These are phyloP conservation scores for Acer saccharum DNA, from an alignment of 345 rosid species.

Conservation along the genomic window DNA sequence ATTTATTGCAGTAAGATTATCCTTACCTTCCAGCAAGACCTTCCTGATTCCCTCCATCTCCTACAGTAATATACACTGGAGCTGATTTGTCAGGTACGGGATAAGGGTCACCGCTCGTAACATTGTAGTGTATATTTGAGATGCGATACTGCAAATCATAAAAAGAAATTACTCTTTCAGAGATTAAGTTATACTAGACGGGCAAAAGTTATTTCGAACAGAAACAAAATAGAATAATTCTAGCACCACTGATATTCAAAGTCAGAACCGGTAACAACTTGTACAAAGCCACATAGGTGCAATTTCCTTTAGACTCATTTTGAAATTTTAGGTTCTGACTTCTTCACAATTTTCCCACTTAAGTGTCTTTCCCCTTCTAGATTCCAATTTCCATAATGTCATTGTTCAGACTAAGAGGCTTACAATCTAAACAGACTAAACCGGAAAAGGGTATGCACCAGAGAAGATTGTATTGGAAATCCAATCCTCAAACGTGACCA, in stretches of 20 bases:
- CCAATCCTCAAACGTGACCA: too few relatives aligned
- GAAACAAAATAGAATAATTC: not conserved
- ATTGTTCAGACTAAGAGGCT: too few relatives aligned
- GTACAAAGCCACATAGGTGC: too few relatives aligned
- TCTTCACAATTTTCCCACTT: too few relatives aligned
- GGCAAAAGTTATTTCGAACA: not conserved
- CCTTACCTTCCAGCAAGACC: conserved; percentile 56
- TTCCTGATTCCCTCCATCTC: conserved; percentile 82
- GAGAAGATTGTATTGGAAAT: too few relatives aligned
- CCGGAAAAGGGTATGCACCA: too few relatives aligned
- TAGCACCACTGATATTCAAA: not conserved
- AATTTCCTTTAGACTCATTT: too few relatives aligned
- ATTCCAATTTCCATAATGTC: too few relatives aligned
- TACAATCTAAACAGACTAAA: too few relatives aligned
- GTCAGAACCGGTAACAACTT: not conserved
- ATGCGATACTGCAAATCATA: conserved; percentile 41
- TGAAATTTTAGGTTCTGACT: too few relatives aligned
- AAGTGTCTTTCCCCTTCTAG: too few relatives aligned
- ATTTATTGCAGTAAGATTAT: not conserved
- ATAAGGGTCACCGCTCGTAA: conserved; percentile 44
- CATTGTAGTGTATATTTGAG: conserved; percentile 53
- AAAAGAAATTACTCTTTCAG: not conserved
- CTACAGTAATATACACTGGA: conserved; percentile 60
- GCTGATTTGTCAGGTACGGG: conserved; percentile 53
- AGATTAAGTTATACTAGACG: not conserved